A percentile compares a stretch with the other conserved stretches of the same genome.
phyloP scores from a whole-genome alignment of 805 yeast genomes.

The Starmerella riodocensis region DNA sequence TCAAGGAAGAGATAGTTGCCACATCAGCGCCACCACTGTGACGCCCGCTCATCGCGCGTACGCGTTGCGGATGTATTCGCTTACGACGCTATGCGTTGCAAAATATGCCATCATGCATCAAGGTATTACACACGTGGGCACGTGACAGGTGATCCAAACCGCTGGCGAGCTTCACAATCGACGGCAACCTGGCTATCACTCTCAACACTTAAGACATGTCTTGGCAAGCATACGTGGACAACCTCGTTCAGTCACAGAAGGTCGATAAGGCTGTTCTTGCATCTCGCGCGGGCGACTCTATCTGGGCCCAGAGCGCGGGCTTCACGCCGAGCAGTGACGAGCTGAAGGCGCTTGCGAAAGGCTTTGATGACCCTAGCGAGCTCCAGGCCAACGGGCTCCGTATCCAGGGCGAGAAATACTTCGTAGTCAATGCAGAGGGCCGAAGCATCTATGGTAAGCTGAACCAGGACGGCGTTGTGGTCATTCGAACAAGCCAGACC shows the following conservation, averaged over 20 bases:
- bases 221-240: conserved; percentile 80
- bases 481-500: conserved; percentile 89
- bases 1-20: too few relatives aligned
- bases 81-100: too few relatives aligned
- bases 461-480: conserved; percentile 76
- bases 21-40: too few relatives aligned
- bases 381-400: conserved; percentile 82
- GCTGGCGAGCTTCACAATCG: too few relatives aligned
- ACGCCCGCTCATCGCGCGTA: too few relatives aligned
- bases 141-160: conserved; percentile 20
- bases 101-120: too few relatives aligned
- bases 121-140: too few relatives aligned
- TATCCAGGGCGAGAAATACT: conserved; percentile 73
- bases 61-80: too few relatives aligned
- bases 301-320: conserved; percentile 78
- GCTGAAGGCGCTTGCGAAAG: conserved; percentile 57
- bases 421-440: conserved; percentile 76
- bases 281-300: conserved; percentile 86
- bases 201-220: conserved; percentile 18
- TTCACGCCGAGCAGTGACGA: conserved; percentile 56
- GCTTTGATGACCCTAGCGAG: conserved; percentile 64
- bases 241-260: conserved; percentile 73
- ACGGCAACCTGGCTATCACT: not conserved
- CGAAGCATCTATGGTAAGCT: conserved; percentile 87
- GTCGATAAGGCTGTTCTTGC: conserved; percentile 86